Base-by-base conservation (phyloP, 2,329 filamentous ascomycete genomes). In the Cladosporium sp. region DNA sequence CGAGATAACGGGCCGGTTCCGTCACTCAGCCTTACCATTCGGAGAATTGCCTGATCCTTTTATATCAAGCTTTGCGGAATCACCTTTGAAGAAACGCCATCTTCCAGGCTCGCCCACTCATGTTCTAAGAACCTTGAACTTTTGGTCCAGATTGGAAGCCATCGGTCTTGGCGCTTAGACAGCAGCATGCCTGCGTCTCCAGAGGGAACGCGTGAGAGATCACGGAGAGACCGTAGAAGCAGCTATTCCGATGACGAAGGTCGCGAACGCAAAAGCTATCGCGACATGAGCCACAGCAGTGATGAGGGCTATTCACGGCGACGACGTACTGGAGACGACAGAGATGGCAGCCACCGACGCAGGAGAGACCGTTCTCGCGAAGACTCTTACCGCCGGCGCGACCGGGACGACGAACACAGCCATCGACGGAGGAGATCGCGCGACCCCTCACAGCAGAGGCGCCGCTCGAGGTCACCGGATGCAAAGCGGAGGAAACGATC, bases 401-500 rank as follows among this genome's bases (percentile, higher is more conserved):
- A 53, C 53, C 53, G 35, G 49, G 51, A 53, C 51, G 49, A 46
- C 13, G 54, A 60, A 16, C 55, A 57, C 33, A 59, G 54, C 16
- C 55, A 57, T 37, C 54, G 59, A 52, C 57, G 60, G 14, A 62
- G 64, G 28, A 43, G 49, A 43, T 64, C 62, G 14, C 55, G 49
- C 22, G 59, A 63, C 32, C 57, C 56, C 19, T 57, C 59, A 45
- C 58, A 53, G 28, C 55, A 59, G 37, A 54, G 49, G n/a, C 50
- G 45, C 9, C 60, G 59, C 43, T 65, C 63, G 9, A 56, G 58
- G 22, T 69, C 61, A 13, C 64, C 62, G 8, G 54, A 56, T 18
- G 9, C 57, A 40, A 74, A 70, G 53, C 68, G 67, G 49, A 63
- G 61, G 41, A 66, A 65, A 42, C 64, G 60, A 32, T 66, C 66